Evolutionary conservation across 345 rosid genomes (phyloP).

Genomic region (Laguncularia racemosa): DNA sequence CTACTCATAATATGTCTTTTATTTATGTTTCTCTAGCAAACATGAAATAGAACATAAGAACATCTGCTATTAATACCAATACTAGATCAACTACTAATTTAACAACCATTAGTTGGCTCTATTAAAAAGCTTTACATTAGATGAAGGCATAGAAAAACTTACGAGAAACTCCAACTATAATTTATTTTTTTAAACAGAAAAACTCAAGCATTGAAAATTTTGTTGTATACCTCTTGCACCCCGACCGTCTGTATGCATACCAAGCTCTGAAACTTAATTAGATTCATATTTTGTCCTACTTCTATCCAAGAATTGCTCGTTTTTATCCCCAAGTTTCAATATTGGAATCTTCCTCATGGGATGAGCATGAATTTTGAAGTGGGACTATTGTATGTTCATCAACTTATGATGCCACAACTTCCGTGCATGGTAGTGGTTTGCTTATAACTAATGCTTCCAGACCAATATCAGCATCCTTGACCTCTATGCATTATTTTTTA

Average conservation of each 20-base stretch:
- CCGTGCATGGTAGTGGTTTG: conserved; percentile 8
- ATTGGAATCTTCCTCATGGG: conserved; percentile 16
- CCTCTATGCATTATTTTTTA: conserved; percentile 13
- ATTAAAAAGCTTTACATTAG: too few relatives aligned
- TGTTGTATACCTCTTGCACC: conserved; percentile 41
- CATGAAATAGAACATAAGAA: too few relatives aligned
- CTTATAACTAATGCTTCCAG: conserved; percentile 11
- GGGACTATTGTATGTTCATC: conserved; percentile 24
- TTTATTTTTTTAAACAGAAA: neutral
- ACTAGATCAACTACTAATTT: too few relatives aligned
- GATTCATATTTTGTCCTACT: conserved; percentile 32
- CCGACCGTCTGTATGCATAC: conserved; percentile 24
- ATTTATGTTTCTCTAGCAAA: too few relatives aligned
- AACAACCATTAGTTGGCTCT: too few relatives aligned
- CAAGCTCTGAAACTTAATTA: conserved; percentile 31
- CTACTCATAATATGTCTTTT: too few relatives aligned
- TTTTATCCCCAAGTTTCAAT: conserved; percentile 26
- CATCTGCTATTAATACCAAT: too few relatives aligned
- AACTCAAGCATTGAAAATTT: conserved; percentile 2
- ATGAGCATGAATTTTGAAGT: conserved; percentile 21
- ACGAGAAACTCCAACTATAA: too few relatives aligned
- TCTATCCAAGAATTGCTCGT: conserved; percentile 24
- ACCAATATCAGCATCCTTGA: conserved; percentile 20
- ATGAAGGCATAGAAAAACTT: too few relatives aligned
- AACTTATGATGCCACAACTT: conserved; percentile 15